Conservation (phyloP, 164 flowering plant species). For the Cinnamomum chago region DNA sequence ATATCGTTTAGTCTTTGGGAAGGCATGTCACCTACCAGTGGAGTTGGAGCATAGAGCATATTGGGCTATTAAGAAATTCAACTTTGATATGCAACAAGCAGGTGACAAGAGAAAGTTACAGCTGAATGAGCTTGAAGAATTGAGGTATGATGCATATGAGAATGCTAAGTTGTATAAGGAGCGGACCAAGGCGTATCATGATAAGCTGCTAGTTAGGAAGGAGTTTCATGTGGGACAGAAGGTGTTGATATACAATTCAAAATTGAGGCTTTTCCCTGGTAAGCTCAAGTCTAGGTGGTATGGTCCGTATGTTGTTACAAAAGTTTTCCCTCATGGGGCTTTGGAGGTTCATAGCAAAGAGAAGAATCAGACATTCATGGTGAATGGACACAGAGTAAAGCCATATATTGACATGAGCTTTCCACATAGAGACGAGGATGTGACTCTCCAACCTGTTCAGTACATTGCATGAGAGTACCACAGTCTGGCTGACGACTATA, state of each 20-base stretch:
- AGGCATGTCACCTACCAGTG: conserved; percentile 13
- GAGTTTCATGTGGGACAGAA: not conserved
- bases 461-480: too few relatives aligned
- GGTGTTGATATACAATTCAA: not conserved
- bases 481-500: too few relatives aligned
- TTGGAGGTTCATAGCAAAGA: too few relatives aligned
- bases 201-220: not conserved
- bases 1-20: conserved; percentile 11
- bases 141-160: not conserved
- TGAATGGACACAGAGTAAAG: too few relatives aligned
- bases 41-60: conserved; percentile 16
- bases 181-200: not conserved
- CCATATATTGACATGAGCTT: too few relatives aligned
- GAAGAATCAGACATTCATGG: too few relatives aligned
- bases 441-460: too few relatives aligned
- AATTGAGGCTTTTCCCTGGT: not conserved
- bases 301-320: too few relatives aligned
- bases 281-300: not conserved
- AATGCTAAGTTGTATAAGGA: not conserved
- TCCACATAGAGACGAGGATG: too few relatives aligned
- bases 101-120: not conserved
- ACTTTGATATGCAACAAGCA: not conserved
- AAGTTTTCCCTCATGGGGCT: too few relatives aligned
- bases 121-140: not conserved
- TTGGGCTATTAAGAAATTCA: conserved; percentile 5